Conservation (phyloP, 2,329 filamentous ascomycete genomes). For the Dactylellina sp. region DNA sequence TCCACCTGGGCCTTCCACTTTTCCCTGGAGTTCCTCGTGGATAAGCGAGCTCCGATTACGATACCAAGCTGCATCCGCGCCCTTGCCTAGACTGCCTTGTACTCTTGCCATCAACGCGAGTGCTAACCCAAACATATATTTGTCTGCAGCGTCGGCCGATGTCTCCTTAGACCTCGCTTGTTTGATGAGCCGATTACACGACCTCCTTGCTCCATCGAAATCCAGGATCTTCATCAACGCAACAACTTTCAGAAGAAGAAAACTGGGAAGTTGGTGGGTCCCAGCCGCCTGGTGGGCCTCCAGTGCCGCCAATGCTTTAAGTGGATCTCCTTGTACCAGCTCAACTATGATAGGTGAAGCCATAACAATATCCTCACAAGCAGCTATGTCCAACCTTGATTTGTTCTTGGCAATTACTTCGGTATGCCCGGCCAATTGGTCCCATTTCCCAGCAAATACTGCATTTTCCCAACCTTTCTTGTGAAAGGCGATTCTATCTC, state of each 20-base stretch:
- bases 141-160: not conserved
- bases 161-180: not conserved
- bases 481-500: conserved; percentile 7
- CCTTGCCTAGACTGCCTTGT: conserved; percentile 1
- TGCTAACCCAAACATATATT: not conserved
- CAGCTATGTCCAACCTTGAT: no score
- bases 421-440: not conserved
- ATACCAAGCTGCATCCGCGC: conserved; percentile 15
- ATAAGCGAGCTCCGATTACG: not conserved
- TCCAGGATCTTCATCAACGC: not conserved
- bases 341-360: conserved; percentile 12
- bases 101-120: conserved; percentile 9
- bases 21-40: not conserved
- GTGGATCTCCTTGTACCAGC: conserved; percentile 20
- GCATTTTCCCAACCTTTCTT: not conserved
- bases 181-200: conserved; percentile 20
- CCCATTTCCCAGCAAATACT: not conserved
- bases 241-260: conserved; percentile 6
- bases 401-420: conserved; percentile 2
- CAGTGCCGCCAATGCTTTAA: conserved; percentile 30
- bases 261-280: not conserved
- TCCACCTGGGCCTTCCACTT: not conserved
- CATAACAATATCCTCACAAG: not conserved
- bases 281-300: conserved; percentile 16
- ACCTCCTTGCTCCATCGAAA: conserved; percentile 2